Evolutionary conservation across 768 basidiomycete species (phyloP).

Genomic region (Leccinum uliginosum): DNA sequence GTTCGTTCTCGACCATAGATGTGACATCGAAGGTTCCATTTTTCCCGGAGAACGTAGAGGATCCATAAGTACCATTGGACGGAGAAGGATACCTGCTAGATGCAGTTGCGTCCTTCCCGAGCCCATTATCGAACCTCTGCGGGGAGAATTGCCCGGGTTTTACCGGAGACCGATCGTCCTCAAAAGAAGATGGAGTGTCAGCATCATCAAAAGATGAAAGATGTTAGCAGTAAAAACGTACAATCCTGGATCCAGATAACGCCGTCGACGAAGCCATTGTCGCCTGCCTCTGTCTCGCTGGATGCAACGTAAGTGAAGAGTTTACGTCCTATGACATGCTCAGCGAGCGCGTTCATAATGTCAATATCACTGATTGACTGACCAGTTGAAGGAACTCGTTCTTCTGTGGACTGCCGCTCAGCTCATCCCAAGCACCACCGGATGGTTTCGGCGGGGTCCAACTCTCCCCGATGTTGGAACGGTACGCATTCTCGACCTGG

Average conservation of each 20-base stretch:
- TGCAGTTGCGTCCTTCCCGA: conserved; percentile 37
- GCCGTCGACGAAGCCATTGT: conserved; percentile 34
- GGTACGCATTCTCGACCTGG: conserved; percentile 45
- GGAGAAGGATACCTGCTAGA: conserved; percentile 46
- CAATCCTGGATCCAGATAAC: conserved; percentile 39
- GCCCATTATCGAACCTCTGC: conserved; percentile 46
- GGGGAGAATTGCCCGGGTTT: conserved; percentile 52
- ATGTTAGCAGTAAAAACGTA: conserved; percentile 19
- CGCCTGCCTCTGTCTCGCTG: conserved; percentile 44
- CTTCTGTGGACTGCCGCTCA: conserved; percentile 43
- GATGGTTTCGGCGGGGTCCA: conserved; percentile 50
- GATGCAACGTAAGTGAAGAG: conserved; percentile 40
- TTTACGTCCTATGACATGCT: conserved; percentile 36
- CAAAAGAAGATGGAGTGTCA: conserved; percentile 19
- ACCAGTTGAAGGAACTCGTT: conserved; percentile 50
- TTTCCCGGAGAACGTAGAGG: conserved; percentile 29
- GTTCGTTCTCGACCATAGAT: conserved; percentile 46
- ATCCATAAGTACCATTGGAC: conserved; percentile 34
- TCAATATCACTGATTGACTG: conserved; percentile 18
- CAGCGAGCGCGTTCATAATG: conserved; percentile 5
- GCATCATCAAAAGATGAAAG: conserved; percentile 16
- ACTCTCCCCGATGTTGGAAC: conserved; percentile 43
- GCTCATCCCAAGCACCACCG: conserved; percentile 60
- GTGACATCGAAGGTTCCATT: conserved; percentile 36
- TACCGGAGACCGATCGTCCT: conserved; percentile 45